Evolutionary conservation across 805 yeast genomes (phyloP), one percentile per base, ranked within the genome.

Genomic region (Isabelozyma rhagii): DNA sequence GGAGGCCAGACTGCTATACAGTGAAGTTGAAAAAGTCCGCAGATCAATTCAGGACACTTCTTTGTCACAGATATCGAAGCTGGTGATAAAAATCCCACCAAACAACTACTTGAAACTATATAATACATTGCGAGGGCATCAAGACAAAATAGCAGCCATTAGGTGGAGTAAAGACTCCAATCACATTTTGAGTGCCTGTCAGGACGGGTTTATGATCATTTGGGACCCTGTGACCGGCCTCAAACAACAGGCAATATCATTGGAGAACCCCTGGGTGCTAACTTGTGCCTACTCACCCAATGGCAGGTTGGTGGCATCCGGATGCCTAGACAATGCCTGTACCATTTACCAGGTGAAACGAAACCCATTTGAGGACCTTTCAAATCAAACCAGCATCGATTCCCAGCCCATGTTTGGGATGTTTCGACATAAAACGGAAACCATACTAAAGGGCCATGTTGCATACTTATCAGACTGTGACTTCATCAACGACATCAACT

Each of bases 221-320:
- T 92, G 97, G 97, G 93, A 91, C 63, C 77, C 89, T 0, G 70
- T 78, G 3, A 79, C 89, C 0, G 92, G 91, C 3, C 71, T 80
- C 54, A 92, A 91, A 60, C 71, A 79, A 48, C 82, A 83, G 48
- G 89, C 90, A 0, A 80, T 91, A 14, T 79, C 83, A 4, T 69
- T 91, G 48, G 89, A 85, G 44, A 87, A 87, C 43, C 86, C 83
- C 43, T 90, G 94, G 88, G 91, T 88, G 0, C 75, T 88, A 46
- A 71, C 87, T 6, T 85, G 96, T 71, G 90, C 85, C 3, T 78
- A 81, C 27, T 80, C 92, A 1, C 89, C 91, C 0, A 77, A 80
- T 47, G 84, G 87, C 0, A 69, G 74, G 43, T 62, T 84, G 9
- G 84, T 85, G 5, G 97, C 96, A 0, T 79, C 86, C 52, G 97